These are phyloP conservation scores for Candida bentonensis DNA, from an alignment of 805 yeast species.

Conservation along the genomic window DNA sequence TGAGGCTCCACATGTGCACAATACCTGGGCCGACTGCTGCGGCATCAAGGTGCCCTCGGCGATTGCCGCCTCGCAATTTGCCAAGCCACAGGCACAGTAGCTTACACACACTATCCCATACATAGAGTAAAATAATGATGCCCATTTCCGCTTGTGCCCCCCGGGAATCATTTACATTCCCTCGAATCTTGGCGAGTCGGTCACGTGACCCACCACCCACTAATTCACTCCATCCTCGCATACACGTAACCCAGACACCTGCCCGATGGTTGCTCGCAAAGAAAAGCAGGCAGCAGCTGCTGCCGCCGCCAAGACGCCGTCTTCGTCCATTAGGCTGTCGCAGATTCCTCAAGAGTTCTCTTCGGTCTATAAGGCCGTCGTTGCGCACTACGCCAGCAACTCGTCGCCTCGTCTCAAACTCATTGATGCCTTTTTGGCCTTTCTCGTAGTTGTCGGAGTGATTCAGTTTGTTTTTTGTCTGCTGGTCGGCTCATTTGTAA, in stretches of 20 bases:
- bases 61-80: constrained; percentile 54
- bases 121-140: too few relatives aligned
- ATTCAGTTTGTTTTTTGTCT: constrained; percentile 68
- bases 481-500: constrained; percentile 58
- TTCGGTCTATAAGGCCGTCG: neutral
- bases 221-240: too few relatives aligned
- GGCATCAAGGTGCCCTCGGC: constrained; percentile 96
- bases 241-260: too few relatives aligned
- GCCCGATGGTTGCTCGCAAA: too few relatives aligned
- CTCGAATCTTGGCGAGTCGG: too few relatives aligned
- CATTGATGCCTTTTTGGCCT: constrained; percentile 65
- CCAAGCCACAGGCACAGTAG: neutral
- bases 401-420: constrained; percentile 30
- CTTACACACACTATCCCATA: too few relatives aligned
- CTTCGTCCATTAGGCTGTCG: neutral
- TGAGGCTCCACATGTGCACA: constrained; percentile 29
- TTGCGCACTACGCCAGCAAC: constrained; percentile 6
- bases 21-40: constrained; percentile 94
- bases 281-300: neutral
- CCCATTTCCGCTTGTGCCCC: too few relatives aligned
- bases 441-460: constrained; percentile 59
- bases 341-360: neutral
- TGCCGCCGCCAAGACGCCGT: neutral
- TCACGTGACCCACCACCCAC: too few relatives aligned
- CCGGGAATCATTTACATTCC: too few relatives aligned